Base-by-base conservation (phyloP, 257 asterid genomes). In the Lycium ferocissimum region DNA sequence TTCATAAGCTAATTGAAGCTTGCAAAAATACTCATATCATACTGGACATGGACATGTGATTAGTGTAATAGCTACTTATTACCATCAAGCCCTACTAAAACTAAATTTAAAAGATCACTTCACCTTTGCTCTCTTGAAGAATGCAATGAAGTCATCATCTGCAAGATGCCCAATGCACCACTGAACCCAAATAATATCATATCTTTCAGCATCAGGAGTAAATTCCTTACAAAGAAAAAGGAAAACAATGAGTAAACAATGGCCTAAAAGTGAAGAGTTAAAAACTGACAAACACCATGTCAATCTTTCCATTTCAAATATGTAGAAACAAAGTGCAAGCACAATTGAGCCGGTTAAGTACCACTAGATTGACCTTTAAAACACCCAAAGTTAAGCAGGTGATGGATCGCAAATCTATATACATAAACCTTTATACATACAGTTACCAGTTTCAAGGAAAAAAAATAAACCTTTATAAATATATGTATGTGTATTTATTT, bases 141-240 rank as follows among this genome's bases (percentile, higher is more conserved):
- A 97, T 75, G 96, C 87, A 47, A 97, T 87, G 56, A 97, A 89
- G 86, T 97, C 99, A 51, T 97, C 98, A 88, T 97, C 98, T 35
- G 98, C 91, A 85, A 97, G 98, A 90, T 97, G 99, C 53, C 98
- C 98, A 80, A 97, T 97, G 84, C 99, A 97, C 99, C 99, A 97
- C 86, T 97, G 99, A 62, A 97, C 89, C 99, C 99, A 97, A 89
- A 97, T 97, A 83, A 96, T 83, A 82, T 97, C 96, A 26, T 95
- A 97, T 87, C 99, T 93, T 89, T 80, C 87, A 81, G 94, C 86
- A 89, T 94, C 94, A 3, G 99, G 98, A 84, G 96, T 93, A 88
- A 97, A 97, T 61, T 95, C 99, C 99, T 95, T 84, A 87, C 38
- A 67, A 62, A 40, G 56, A 84, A 47, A 70, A 61, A 15, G 20